A percentile compares a stretch with the other conserved stretches of the same genome.
Conservation (phyloP, 805 yeast species). For the Candida nemodendra region DNA sequence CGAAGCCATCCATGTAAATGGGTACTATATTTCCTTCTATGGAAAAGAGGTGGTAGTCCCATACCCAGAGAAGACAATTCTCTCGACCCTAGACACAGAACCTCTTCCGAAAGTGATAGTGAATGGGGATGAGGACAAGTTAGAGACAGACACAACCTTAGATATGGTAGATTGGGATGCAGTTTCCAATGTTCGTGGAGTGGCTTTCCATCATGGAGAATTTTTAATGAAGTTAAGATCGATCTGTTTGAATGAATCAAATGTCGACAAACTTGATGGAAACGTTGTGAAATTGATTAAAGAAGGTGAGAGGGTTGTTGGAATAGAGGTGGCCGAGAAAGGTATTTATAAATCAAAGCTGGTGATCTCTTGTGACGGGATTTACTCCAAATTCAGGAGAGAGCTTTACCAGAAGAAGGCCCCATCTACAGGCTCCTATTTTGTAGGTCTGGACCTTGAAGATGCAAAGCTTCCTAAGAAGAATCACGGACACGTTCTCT, state of each 20-base stretch:
- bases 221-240: conserved; percentile 74
- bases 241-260: conserved; percentile 66
- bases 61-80: conserved; percentile 65
- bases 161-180: conserved; percentile 54
- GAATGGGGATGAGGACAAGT: conserved; percentile 56
- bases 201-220: conserved; percentile 90
- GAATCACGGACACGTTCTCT: conserved; percentile 83
- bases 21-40: conserved; percentile 75
- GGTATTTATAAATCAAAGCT: conserved; percentile 55
- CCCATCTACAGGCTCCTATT: conserved; percentile 77
- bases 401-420: conserved; percentile 57
- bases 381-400: conserved; percentile 87
- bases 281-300: conserved; percentile 69
- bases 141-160: conserved; percentile 49
- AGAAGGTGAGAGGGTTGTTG: conserved; percentile 58
- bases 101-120: conserved; percentile 53
- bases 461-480: conserved; percentile 75
- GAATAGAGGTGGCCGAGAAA: conserved; percentile 61
- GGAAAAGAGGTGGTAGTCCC: conserved; percentile 58
- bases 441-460: conserved; percentile 76
- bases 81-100: conserved; percentile 42
- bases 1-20: conserved; percentile 73
- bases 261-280: conserved; percentile 79
- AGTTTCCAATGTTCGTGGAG: conserved; percentile 62
- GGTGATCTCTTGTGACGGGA: conserved; percentile 88